phyloP scores from a whole-genome alignment of 2,329 filamentous ascomycete species.

The Aspergillus fischeri region DNA sequence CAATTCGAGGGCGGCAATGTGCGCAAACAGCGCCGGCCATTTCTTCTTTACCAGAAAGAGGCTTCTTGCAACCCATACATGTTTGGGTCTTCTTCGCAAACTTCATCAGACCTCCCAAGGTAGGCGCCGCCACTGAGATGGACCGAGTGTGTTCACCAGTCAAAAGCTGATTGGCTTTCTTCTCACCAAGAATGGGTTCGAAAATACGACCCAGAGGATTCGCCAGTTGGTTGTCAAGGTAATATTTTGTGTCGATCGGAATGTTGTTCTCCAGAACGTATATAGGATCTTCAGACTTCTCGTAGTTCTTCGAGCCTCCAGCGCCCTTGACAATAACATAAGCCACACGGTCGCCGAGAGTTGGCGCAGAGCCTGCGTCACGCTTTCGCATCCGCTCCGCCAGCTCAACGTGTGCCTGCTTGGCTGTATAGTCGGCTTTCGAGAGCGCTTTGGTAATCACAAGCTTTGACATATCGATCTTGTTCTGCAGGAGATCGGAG shows the following conservation, averaged over 20 bases:
- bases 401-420: slow-evolving; percentile 94
- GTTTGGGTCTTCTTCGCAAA: slow-evolving; percentile 97
- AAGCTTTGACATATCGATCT: slow-evolving; percentile 97
- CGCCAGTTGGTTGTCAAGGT: slow-evolving; percentile 94
- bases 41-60: slow-evolving; percentile 74
- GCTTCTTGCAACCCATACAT: slow-evolving; percentile 99
- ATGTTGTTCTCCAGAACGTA: slow-evolving; percentile 97
- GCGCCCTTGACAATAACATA: slow-evolving; percentile 97
- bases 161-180: slow-evolving; percentile 78
- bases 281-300: slow-evolving; percentile 94
- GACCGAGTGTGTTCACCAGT: slow-evolving; percentile 93
- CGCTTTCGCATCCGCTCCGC: slow-evolving; percentile 96
- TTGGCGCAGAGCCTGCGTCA: slow-evolving; percentile 88
- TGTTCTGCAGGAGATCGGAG: slow-evolving; percentile 91
- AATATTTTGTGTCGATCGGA: slow-evolving; percentile 97
- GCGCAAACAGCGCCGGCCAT: slow-evolving; percentile 80
- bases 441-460: slow-evolving; percentile 97
- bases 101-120: slow-evolving; percentile 93
- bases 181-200: slow-evolving; percentile 93
- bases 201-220: slow-evolving; percentile 95
- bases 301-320: slow-evolving; percentile 87
- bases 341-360: slow-evolving; percentile 89
- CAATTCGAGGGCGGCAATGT: slow-evolving; percentile 77
- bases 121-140: slow-evolving; percentile 87
- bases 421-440: slow-evolving; percentile 82